Conservation (phyloP, 2,329 filamentous ascomycete genomes). For the Aspergillus uvarum region DNA sequence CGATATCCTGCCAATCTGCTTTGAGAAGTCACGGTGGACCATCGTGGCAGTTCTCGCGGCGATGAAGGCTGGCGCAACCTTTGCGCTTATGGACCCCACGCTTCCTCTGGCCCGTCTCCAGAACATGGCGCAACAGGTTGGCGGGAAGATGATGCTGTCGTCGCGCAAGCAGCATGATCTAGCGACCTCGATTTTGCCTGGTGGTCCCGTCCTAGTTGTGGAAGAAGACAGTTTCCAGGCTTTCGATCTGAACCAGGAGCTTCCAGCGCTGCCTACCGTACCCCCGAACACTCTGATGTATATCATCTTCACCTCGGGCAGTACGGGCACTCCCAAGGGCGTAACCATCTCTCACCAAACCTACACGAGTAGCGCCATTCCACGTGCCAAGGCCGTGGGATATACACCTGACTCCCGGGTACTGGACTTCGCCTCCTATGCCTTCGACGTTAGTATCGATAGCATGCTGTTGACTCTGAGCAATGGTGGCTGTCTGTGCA, state of each 20-base stretch:
- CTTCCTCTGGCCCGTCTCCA: slow-evolving; percentile 35
- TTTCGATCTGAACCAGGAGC: slow-evolving; percentile 9
- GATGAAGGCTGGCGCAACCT: slow-evolving; percentile 34
- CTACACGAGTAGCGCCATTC: slow-evolving; percentile 56
- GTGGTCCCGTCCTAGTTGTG: slow-evolving; percentile 28
- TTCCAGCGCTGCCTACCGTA: slow-evolving; percentile 23
- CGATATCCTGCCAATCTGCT: slow-evolving; percentile 33
- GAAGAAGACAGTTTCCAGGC: slow-evolving; percentile 26
- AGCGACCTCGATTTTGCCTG: slow-evolving; percentile 33
- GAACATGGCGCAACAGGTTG: slow-evolving; percentile 33
- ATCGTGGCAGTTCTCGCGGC: slow-evolving; percentile 34
- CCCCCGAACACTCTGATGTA: slow-evolving; percentile 51
- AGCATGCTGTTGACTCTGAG: slow-evolving; percentile 58
- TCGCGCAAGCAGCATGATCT: slow-evolving; percentile 32
- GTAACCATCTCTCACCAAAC: slow-evolving; percentile 62
- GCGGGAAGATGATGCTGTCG: slow-evolving; percentile 30
- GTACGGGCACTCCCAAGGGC: slow-evolving; percentile 55
- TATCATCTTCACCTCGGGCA: slow-evolving; percentile 60
- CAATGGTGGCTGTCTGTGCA: slow-evolving; percentile 60
- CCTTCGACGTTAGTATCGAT: slow-evolving; percentile 54
- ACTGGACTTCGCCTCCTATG: slow-evolving; percentile 58
- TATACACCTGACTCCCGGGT: slow-evolving; percentile 57
- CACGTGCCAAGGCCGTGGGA: slow-evolving; percentile 53
- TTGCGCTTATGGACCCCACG: slow-evolving; percentile 35
- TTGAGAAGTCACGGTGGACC: slow-evolving; percentile 37